Evolutionary conservation across 495 filamentous ascomycete genomes (phyloP).

Genomic region (Achaetomiella virescens): DNA sequence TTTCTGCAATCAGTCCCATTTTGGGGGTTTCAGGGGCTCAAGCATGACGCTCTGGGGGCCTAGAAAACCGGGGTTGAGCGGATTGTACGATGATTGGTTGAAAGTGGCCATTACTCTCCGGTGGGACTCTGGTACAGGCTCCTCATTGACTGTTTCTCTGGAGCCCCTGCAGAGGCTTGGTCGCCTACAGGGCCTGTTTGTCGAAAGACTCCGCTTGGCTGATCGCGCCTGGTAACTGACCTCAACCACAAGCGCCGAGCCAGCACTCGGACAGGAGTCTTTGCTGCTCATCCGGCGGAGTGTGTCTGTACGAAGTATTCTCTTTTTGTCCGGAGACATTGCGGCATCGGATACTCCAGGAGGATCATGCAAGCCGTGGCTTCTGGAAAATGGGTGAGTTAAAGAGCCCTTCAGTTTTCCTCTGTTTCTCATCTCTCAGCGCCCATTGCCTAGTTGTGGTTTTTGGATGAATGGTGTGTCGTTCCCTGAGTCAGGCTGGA

Average conservation of each 20-base stretch:
- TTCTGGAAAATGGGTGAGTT: conserved; percentile 34
- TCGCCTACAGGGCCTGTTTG: too few species aligned
- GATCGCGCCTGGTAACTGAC: not conserved
- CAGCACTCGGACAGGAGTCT: not conserved
- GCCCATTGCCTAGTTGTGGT: not conserved
- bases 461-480: not conserved
- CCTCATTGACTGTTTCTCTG: too few species aligned
- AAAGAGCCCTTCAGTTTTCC: not conserved
- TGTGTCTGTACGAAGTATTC: not conserved
- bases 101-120: too few species aligned
- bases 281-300: not conserved
- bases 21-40: too few species aligned
- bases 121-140: too few species aligned
- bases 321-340: not conserved
- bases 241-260: not conserved
- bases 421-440: not conserved
- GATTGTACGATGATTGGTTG: too few species aligned
- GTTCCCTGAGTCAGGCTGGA: not conserved
- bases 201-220: too few species aligned
- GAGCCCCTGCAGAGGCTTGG: too few species aligned
- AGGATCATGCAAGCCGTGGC: conserved; percentile 27
- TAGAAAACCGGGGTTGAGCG: too few species aligned
- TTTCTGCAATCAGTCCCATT: too few species aligned
- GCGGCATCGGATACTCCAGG: conserved; percentile 4
- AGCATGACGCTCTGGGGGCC: too few species aligned